Conservation (phyloP, 352 stramenopile species). For the Phytophthora sp. region DNA sequence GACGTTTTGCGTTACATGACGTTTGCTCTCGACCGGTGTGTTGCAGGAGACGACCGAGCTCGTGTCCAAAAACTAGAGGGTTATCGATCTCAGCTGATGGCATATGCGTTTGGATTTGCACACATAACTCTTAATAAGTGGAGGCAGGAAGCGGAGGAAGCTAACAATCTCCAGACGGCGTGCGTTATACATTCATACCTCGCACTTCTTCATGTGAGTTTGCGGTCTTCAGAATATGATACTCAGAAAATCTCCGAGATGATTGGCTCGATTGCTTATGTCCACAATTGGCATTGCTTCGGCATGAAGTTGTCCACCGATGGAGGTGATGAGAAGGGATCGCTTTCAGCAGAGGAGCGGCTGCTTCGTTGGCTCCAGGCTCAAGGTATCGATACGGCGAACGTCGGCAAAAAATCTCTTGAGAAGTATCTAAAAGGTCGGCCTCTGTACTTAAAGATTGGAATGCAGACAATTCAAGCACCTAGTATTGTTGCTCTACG, state of each 20-base stretch:
- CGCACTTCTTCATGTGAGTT: conserved; percentile 68
- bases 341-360: conserved; percentile 72
- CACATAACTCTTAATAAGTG: conserved; percentile 79
- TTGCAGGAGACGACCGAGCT: conserved; percentile 36
- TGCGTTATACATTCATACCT: conserved; percentile 90
- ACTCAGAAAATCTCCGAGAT: conserved; percentile 66
- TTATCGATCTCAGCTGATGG: conserved; percentile 61
- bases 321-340: conserved; percentile 43
- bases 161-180: conserved; percentile 79
- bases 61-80: conserved; percentile 48
- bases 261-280: conserved; percentile 85
- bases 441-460: conserved; percentile 88
- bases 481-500: conserved; percentile 79
- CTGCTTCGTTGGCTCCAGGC: conserved; percentile 90
- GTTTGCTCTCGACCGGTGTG: conserved; percentile 65
- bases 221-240: conserved; percentile 76
- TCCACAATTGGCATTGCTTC: conserved; percentile 93
- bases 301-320: conserved; percentile 82
- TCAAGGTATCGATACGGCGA: conserved; percentile 89
- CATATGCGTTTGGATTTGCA: conserved; percentile 76
- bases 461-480: conserved; percentile 88
- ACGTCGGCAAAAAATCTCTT: conserved; percentile 78
- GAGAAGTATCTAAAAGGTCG: conserved; percentile 88
- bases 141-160: conserved; percentile 68
- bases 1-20: conserved; percentile 83